A percentile compares a stretch with the other conserved stretches of the same genome.
Conservation (phyloP, 2,329 filamentous ascomycete species). For the Hansfordia pulvinata region DNA sequence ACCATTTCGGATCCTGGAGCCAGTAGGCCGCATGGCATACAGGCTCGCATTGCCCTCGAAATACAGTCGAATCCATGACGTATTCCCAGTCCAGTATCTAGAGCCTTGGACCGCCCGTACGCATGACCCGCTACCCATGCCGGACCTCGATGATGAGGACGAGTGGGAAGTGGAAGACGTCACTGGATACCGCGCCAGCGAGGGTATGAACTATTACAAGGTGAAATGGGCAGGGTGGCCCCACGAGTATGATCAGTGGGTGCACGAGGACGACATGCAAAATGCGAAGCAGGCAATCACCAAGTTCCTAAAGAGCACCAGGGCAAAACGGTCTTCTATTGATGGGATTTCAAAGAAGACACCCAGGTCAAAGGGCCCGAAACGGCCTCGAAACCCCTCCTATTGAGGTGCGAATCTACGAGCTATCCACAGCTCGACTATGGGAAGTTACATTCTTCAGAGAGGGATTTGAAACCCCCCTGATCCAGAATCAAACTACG, state of each 20-base stretch:
- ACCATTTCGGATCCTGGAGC: slow-evolving; percentile 1
- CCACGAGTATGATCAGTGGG: slow-evolving; percentile 1
- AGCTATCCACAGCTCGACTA: too few species aligned
- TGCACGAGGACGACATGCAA: neutral
- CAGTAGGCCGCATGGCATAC: neutral
- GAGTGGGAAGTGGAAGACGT: slow-evolving; percentile 3
- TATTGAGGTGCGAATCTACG: too few species aligned
- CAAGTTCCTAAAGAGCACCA: neutral
- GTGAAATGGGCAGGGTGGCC: slow-evolving; percentile 2
- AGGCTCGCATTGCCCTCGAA: slow-evolving; percentile 1
- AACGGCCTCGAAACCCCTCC: too few species aligned
- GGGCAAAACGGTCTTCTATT: too few species aligned
- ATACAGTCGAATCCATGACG: neutral
- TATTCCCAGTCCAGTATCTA: neutral
- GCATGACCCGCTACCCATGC: neutral
- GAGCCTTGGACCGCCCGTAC: slow-evolving; percentile 1
- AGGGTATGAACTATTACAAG: slow-evolving; percentile 1
- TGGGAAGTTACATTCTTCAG: too few species aligned
- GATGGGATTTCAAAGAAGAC: too few species aligned
- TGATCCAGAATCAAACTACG: too few species aligned
- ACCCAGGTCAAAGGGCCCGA: too few species aligned
- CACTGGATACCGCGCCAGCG: neutral
- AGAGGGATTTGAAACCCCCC: too few species aligned
- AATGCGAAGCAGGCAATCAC: neutral
- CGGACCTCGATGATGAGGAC: slow-evolving; percentile 1